These are phyloP conservation scores for Apostasia shenzhenica DNA, from an alignment of 106 monocot species.

Conservation along the genomic window DNA sequence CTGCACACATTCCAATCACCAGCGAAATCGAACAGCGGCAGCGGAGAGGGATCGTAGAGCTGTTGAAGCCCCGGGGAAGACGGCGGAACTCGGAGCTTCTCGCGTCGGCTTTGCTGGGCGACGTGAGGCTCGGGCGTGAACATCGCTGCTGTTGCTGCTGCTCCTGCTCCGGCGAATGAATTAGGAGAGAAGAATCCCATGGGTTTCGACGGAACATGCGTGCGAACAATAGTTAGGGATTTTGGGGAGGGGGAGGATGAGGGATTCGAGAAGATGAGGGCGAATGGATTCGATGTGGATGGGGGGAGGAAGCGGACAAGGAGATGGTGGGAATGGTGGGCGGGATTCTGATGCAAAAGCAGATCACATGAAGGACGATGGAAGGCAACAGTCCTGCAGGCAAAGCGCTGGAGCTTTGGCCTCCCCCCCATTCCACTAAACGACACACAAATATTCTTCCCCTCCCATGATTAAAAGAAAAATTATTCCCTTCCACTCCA, in stretches of 20 bases:
- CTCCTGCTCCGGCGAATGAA: neutral
- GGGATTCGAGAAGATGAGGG: neutral
- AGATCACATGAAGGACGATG: conserved; percentile 10
- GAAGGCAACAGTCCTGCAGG: conserved; percentile 4
- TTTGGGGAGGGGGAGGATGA: neutral
- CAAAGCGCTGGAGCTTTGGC: conserved; percentile 10
- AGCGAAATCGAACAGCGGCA: no score
- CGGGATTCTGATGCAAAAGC: conserved; percentile 10
- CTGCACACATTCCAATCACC: neutral
- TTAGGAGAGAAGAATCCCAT: no score
- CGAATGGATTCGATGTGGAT: conserved; percentile 4
- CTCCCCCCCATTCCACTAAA: neutral
- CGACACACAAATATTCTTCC: neutral
- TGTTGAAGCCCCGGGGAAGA: neutral
- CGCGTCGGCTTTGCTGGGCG: conserved; percentile 53
- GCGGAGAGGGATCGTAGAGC: neutral
- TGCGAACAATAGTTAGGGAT: neutral
- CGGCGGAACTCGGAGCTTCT: conserved; percentile 34
- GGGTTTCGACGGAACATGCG: neutral
- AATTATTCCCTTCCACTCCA: no score
- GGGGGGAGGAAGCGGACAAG: conserved; percentile 12
- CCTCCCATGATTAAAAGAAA: no score
- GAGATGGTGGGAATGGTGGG: conserved; percentile 8
- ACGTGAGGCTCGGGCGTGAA: conserved; percentile 16
- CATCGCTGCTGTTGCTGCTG: neutral